Evolutionary conservation across 495 filamentous ascomycete genomes (phyloP), one percentile per base, ranked within the genome.

Genomic region (Podospora pseudocomata): DNA sequence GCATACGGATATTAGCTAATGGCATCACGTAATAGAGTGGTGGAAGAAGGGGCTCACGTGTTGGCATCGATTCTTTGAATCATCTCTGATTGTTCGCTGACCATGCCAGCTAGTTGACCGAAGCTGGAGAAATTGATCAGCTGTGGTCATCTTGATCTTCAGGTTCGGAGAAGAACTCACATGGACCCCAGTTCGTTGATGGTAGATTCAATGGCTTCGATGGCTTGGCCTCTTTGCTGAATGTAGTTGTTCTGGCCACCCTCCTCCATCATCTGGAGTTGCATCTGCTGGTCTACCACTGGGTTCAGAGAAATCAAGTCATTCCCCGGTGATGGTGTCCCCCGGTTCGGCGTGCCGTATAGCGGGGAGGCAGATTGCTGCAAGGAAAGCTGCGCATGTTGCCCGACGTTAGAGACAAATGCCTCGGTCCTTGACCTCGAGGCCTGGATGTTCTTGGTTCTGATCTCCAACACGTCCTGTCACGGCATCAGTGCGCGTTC

Each of bases 371-470:
- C 86, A 3, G 83, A 85, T 68, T 92, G 91, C 39, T 91, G 88
- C 67, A 86, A 70, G n/a, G 82, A 76, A 23, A 49, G 5, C 16
- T 82, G 81, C 2, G 82, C 77, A 61, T 94, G 92, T 55, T 90
- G 87, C 3, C 90, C 91, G 55, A 96, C 92, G 15, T 91, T 92
- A 2, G 91, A 94, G 26, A 98, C 91, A 70, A 99, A 99, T 74
- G 97, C 95, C 77, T 99, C 96, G 62, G 95, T 97, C 66, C 95
- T 82, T 56, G 92, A 90, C 49, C 92, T 86, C 58, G 92, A 94
- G 15, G 96, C 96, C 78, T 97, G 96, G 63, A 98, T 97, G 78
- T 99, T 99, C 82, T 97, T 97, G 59, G 95, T 99, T 34, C 95
- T 89, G 26, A 97, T 92, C 76, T 99, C 95, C 15, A 98, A 85